Conservation (phyloP, 495 filamentous ascomycete genomes). For the Neurospora intermedia region DNA sequence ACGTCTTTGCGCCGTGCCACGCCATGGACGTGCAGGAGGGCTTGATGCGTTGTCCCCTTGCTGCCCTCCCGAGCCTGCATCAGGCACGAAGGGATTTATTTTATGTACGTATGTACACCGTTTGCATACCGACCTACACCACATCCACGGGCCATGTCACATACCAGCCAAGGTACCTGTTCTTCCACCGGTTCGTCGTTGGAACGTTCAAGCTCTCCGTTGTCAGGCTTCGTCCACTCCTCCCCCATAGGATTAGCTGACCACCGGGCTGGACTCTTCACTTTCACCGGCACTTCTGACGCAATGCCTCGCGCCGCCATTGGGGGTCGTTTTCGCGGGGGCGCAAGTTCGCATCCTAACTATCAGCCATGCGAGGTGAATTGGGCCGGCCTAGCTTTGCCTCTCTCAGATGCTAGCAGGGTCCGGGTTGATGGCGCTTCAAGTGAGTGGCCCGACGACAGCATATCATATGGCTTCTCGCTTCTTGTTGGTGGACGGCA, state of each 20-base stretch:
- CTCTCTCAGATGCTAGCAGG: conserved; percentile 10
- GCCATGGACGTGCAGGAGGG: conserved; percentile 16
- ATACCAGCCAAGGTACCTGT: neutral
- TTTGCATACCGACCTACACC: neutral
- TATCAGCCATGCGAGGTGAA: conserved; percentile 12
- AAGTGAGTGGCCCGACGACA: conserved; percentile 13
- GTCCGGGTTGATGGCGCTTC: conserved; percentile 14
- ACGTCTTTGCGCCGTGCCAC: conserved; percentile 1
- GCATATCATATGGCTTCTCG: conserved; percentile 3
- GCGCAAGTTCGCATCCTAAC: neutral
- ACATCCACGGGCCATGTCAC: neutral
- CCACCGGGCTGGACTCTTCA: neutral
- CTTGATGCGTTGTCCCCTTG: conserved; percentile 25
- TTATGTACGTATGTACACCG: neutral
- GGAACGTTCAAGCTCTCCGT: neutral
- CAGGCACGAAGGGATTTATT: neutral
- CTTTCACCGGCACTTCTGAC: conserved; percentile 5
- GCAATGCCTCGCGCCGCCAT: conserved; percentile 11
- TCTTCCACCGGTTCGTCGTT: neutral
- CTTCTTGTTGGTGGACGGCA: conserved; percentile 10
- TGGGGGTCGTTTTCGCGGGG: conserved; percentile 3
- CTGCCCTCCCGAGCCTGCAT: conserved; percentile 17
- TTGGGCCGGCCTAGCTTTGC: conserved; percentile 11
- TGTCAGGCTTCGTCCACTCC: neutral
- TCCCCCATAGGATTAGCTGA: neutral